A percentile compares a stretch with the other conserved stretches of the same genome.
These are phyloP conservation scores for Euphorbia tirucalli DNA, from an alignment of 345 rosid genomes.

Conservation along the genomic window DNA sequence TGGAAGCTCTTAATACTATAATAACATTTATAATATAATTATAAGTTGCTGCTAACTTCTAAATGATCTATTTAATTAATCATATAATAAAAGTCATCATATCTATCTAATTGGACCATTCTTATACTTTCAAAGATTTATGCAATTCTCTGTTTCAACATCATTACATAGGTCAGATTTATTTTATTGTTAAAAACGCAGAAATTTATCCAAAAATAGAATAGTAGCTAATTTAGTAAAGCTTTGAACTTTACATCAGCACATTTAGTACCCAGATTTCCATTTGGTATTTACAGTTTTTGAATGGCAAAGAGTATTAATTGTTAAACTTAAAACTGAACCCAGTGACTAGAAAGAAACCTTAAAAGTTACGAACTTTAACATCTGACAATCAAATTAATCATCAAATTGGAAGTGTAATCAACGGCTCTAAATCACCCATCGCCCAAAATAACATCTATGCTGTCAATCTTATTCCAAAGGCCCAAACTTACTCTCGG, in stretches of 20 bases:
- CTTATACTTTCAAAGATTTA: too few relatives aligned
- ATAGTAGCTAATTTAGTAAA: too few relatives aligned
- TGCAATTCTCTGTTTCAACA: too few relatives aligned
- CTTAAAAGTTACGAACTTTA: neutral
- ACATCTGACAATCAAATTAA: neutral
- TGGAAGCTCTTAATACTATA: neutral
- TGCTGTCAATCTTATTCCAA: neutral
- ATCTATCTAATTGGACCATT: neutral
- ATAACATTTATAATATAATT: neutral
- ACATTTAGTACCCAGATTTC: too few relatives aligned
- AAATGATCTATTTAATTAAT: neutral
- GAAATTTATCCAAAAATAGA: too few relatives aligned
- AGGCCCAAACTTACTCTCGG: neutral
- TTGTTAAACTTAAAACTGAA: neutral
- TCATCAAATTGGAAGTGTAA: neutral
- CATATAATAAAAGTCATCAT: neutral
- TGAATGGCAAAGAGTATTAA: neutral
- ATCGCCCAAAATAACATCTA: neutral
- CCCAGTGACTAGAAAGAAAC: neutral
- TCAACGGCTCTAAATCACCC: constrained; percentile 2
- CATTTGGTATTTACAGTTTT: too few relatives aligned
- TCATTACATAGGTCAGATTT: too few relatives aligned
- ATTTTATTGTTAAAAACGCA: too few relatives aligned
- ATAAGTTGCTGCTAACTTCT: neutral
- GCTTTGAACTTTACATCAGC: too few relatives aligned